A percentile compares a stretch with the other conserved stretches of the same genome.
Evolutionary conservation across 192 early-diverging fungal genomes (phyloP).

Genomic region (Gonapodya sp.): DNA sequence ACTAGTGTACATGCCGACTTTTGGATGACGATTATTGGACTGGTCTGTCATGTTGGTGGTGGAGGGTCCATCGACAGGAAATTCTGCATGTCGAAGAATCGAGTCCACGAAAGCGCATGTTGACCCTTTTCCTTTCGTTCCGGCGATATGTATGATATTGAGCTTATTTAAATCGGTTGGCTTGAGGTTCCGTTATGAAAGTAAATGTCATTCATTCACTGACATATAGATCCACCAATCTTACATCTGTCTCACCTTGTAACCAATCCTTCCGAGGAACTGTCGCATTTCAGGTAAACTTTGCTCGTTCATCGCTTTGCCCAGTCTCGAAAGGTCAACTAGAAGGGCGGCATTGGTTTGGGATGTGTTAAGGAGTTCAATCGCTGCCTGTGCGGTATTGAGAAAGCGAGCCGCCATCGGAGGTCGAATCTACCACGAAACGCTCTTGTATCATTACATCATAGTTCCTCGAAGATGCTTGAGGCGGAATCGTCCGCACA

Average conservation of each 20-base stretch:
- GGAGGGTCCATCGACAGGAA: conserved; percentile 10
- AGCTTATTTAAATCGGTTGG: conserved; percentile 39
- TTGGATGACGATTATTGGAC: not conserved
- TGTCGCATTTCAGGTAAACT: conserved; percentile 57
- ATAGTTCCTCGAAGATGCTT: not conserved
- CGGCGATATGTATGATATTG: conserved; percentile 70
- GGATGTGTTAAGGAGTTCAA: conserved; percentile 67
- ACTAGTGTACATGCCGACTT: conserved; percentile 78
- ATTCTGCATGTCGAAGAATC: conserved; percentile 44
- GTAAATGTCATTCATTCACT: no score
- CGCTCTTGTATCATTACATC: not conserved
- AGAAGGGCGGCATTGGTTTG: conserved; percentile 80
- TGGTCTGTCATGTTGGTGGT: conserved; percentile 16
- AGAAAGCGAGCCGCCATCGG: no score
- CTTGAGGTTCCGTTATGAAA: not conserved
- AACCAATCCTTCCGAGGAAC: conserved; percentile 61
- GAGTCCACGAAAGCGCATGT: conserved; percentile 74
- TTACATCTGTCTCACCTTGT: conserved; percentile 36
- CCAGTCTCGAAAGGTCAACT: conserved; percentile 58
- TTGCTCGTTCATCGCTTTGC: conserved; percentile 41
- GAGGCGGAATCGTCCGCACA: no score
- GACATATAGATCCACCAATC: not conserved
- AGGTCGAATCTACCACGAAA: no score
- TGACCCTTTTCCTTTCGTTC: conserved; percentile 83
- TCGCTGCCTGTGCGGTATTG: conserved; percentile 47